Conservation (phyloP, 2,329 filamentous ascomycete species). For the Verticillium klebahnii region DNA sequence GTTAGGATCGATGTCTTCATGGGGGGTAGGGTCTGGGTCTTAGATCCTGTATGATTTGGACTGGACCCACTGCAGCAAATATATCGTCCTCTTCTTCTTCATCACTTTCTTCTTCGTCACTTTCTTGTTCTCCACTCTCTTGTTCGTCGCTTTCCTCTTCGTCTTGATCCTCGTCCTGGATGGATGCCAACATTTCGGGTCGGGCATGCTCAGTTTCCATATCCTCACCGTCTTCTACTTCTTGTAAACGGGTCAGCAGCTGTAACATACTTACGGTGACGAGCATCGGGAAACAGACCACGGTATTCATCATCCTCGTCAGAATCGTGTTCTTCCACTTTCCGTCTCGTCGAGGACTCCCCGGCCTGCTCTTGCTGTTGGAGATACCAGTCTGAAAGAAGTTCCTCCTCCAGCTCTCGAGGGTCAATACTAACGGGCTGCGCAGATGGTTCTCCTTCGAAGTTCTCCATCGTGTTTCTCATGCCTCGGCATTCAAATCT, state of each 20-base stretch:
- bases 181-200: constrained; percentile 4
- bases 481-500: background rate
- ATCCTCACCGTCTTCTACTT: constrained; percentile 21
- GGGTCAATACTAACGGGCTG: background rate
- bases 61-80: too few relatives aligned
- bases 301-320: constrained; percentile 15
- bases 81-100: constrained; percentile 31
- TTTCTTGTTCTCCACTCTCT: too few relatives aligned
- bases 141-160: background rate
- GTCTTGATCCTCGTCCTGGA: constrained; percentile 7
- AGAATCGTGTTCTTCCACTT: constrained; percentile 37
- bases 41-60: constrained; percentile 11
- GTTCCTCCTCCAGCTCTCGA: background rate
- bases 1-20: background rate
- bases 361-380: background rate
- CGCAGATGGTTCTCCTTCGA: background rate
- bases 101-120: constrained; percentile 16
- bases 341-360: background rate
- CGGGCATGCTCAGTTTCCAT: constrained; percentile 10
- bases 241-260: background rate
- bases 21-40: background rate
- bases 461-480: background rate
- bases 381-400: background rate
- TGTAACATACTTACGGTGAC: background rate
- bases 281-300: background rate